Conservation (phyloP, 2,329 filamentous ascomycete species). For the Fonsecaea pedrosoi region DNA sequence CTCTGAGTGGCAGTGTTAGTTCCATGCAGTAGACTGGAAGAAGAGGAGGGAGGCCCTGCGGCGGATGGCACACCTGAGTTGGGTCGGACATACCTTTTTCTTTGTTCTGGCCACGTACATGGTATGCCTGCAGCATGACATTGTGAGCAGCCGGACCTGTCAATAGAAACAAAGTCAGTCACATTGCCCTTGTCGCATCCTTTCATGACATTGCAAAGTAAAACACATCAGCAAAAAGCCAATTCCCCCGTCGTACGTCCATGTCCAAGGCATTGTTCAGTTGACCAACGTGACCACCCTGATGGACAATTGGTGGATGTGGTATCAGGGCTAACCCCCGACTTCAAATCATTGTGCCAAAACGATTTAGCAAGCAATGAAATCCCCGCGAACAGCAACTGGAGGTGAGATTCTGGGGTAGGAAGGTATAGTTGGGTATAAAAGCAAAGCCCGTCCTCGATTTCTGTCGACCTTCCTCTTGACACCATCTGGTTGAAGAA, state of each 20-base stretch:
- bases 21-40: neutral
- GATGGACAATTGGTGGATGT: conserved; percentile 16
- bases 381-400: conserved; percentile 12
- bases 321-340: conserved; percentile 8
- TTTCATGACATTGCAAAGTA: conserved; percentile 8
- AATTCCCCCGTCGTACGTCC: neutral
- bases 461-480: neutral
- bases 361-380: conserved; percentile 17
- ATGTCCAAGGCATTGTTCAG: neutral
- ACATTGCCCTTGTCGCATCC: neutral
- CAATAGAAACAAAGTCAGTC: conserved; percentile 20
- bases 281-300: neutral
- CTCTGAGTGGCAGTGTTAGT: conserved; percentile 42
- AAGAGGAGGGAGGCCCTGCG: neutral
- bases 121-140: conserved; percentile 35
- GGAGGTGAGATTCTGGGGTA: conserved; percentile 26
- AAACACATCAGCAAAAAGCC: conserved; percentile 15
- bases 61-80: neutral
- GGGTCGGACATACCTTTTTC: conserved; percentile 32
- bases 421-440: conserved; percentile 18
- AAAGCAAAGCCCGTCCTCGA: conserved; percentile 10
- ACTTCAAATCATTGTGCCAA: conserved; percentile 22
- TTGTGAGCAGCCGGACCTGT: conserved; percentile 37
- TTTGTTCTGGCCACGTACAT: conserved; percentile 39
- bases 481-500: neutral